Evolutionary conservation across 441 rosid genomes (phyloP), one percentile per base, ranked within the genome.

Genomic region (Pelargonium australe): DNA sequence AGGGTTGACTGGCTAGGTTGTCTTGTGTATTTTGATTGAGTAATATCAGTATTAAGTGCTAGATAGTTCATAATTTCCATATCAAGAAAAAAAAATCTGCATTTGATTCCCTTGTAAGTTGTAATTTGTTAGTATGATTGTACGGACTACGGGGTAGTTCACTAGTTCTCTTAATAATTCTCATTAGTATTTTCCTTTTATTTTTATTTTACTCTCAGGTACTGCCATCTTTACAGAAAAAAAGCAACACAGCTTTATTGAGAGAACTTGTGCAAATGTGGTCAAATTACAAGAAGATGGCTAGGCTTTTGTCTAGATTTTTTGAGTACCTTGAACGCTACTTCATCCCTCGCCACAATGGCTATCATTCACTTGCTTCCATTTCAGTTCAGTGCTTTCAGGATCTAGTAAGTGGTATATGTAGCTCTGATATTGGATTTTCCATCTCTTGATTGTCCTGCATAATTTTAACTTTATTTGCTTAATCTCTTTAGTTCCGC

Each of bases 261-360:
- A 70, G 74, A 41, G 80, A 73, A 71, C 65, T 81, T 57, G 49
- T 73, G 61, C 41, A 61, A 37, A 79, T 78, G 68, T 81, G 82
- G 82, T 78, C 77, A n/a, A 79, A 81, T 63, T 80, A 79, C 64
- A 79, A 73, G 73, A 47, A 74, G 51, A 81, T 81, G 85, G 74
- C 73, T 62, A 79, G 70, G 65, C 76, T 80, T 80, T 76, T 81
- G 34, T 81, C 78, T 68, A 66, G 68, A 70, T 70, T 79, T 71
- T 79, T 79, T 65, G 66, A 68, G 45, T 75, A 79, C 62, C 77
- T 81, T 51, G 79, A 77, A 31, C 81, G 82, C 69, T 53, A 43
- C 77, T 79, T 81, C 65, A 73, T 75, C 41, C 73, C 72, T 53
- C 73, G 73, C 55, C 68, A 28, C 60, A 13, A 23, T 17, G 74